Conservation (phyloP, 2,329 filamentous ascomycete genomes). For the Phyllosticta ampelicida region DNA sequence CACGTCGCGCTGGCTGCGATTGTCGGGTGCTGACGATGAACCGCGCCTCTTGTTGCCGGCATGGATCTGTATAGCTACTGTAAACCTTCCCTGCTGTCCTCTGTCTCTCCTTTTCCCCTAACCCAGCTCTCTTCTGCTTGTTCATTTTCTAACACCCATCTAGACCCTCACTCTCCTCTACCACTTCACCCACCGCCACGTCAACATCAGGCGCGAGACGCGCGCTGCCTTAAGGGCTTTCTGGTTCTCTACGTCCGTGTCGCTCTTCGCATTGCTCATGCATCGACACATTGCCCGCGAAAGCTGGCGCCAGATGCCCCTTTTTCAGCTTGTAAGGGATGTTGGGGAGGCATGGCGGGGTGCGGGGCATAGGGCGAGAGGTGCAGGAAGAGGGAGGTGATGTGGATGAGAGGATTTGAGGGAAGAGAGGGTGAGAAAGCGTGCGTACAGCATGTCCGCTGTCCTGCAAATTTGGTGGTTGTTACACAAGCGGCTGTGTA, state of each 20-base stretch:
- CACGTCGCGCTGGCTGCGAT: slow-evolving; percentile 17
- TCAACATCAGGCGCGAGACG: slow-evolving; percentile 70
- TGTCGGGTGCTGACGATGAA: slow-evolving; percentile 19
- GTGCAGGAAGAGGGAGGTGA: background rate
- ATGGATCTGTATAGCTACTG: slow-evolving; percentile 34
- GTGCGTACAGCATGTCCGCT: too few relatives aligned
- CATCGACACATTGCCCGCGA: slow-evolving; percentile 46
- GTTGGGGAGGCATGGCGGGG: slow-evolving; percentile 3
- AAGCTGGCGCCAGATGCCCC: background rate
- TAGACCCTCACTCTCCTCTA: slow-evolving; percentile 64
- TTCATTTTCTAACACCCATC: background rate
- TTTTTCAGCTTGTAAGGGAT: slow-evolving; percentile 1
- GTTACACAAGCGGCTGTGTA: too few relatives aligned
- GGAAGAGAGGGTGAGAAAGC: background rate
- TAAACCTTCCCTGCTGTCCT: slow-evolving; percentile 43
- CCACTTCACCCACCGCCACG: slow-evolving; percentile 66
- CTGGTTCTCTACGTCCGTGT: slow-evolving; percentile 65
- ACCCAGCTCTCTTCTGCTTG: too few relatives aligned
- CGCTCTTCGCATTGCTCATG: slow-evolving; percentile 57
- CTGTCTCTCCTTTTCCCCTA: slow-evolving; percentile 18
- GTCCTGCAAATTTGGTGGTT: too few relatives aligned
- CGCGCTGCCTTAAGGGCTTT: slow-evolving; percentile 68
- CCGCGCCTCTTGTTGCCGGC: slow-evolving; percentile 7
- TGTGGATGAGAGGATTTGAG: background rate
- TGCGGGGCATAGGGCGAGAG: background rate